Percentiles rank a stretch among this genome's conserved stretches.
These are phyloP conservation scores for Vigna hirtella DNA, from an alignment of 306 rosid genomes.

Conservation along the genomic window DNA sequence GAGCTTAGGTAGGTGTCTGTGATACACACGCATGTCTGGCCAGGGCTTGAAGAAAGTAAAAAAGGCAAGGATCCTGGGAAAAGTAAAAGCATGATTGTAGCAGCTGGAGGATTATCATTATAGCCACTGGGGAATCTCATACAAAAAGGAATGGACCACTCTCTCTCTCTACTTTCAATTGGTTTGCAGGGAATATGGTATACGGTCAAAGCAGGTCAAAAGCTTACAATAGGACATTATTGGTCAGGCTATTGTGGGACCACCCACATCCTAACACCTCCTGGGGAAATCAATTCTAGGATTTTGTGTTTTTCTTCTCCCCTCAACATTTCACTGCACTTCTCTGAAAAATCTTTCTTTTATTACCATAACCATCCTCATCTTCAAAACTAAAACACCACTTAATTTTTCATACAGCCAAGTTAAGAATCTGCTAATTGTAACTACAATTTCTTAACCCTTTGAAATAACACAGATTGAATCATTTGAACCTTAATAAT, in stretches of 20 bases:
- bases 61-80: constrained; percentile 58
- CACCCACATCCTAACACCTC: constrained; percentile 54
- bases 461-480: background rate
- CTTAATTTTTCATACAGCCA: background rate
- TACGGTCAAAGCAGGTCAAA: constrained; percentile 88
- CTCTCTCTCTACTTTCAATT: constrained; percentile 58
- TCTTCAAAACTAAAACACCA: background rate
- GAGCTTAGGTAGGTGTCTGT: constrained; percentile 30
- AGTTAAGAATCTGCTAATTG: background rate
- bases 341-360: background rate
- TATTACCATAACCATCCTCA: background rate
- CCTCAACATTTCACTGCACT: background rate
- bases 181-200: constrained; percentile 65
- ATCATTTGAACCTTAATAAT: background rate
- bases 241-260: constrained; percentile 54
- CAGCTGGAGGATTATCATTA: constrained; percentile 45
- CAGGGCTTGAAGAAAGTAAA: constrained; percentile 46
- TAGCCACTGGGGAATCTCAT: constrained; percentile 37
- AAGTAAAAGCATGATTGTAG: constrained; percentile 67
- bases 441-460: background rate
- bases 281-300: constrained; percentile 41
- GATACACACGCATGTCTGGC: constrained; percentile 50
- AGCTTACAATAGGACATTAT: constrained; percentile 63
- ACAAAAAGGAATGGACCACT: constrained; percentile 63
- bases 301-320: constrained; percentile 27